phyloP scores from a whole-genome alignment of 257 asterid species.

The Lavandula angustifolia region DNA sequence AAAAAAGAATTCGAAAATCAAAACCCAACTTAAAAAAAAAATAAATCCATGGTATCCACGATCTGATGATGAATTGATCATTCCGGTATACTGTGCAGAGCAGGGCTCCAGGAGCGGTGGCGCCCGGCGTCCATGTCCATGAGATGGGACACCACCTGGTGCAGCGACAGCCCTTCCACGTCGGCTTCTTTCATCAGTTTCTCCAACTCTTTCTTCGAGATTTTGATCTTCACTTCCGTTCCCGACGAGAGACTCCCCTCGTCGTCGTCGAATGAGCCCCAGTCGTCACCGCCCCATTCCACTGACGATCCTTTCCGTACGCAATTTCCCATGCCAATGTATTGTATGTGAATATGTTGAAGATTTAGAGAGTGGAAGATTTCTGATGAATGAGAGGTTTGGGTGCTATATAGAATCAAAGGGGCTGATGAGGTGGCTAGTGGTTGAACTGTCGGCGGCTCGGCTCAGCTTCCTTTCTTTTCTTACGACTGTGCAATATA shows the following conservation, averaged over 20 bases:
- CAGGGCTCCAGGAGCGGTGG: constrained; percentile 52
- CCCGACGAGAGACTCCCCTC: too few species aligned
- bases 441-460: too few species aligned
- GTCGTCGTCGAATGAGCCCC: constrained; percentile 54
- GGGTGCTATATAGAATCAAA: not conserved
- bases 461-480: too few species aligned
- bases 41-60: too few species aligned
- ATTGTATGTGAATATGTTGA: not conserved
- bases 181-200: constrained; percentile 41
- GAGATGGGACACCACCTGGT: constrained; percentile 42
- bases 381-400: not conserved
- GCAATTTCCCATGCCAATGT: constrained; percentile 58
- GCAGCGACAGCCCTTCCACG: constrained; percentile 38
- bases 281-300: constrained; percentile 74
- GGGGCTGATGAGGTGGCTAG: constrained; percentile 22
- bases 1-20: too few species aligned
- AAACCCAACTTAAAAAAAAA: too few species aligned
- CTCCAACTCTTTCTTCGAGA: constrained; percentile 57
- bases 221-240: constrained; percentile 59
- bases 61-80: not conserved
- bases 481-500: too few species aligned
- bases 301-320: constrained; percentile 45
- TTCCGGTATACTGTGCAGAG: constrained; percentile 64
- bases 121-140: constrained; percentile 30
- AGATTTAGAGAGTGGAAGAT: too few species aligned